phyloP scores from a whole-genome alignment of 805 yeast species.

The Yarrowia yakushimensis region DNA sequence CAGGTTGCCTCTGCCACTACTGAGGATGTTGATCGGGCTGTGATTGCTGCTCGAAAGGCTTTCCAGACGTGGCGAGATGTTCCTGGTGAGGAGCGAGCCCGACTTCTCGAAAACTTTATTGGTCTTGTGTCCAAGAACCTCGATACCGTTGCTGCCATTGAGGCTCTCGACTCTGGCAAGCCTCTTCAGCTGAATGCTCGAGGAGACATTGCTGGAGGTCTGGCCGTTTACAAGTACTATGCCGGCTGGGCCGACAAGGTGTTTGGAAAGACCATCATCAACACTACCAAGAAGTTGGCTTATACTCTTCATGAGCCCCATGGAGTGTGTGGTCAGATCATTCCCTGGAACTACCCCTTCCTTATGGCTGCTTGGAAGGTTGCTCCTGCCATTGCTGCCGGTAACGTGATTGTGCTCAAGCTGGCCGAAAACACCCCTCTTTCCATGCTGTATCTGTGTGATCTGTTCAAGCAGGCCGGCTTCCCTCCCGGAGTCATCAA shows the following conservation, averaged over 20 bases:
- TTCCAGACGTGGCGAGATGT: constrained; percentile 68
- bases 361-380: constrained; percentile 76
- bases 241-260: constrained; percentile 78
- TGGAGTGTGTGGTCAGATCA: constrained; percentile 65
- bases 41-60: constrained; percentile 75
- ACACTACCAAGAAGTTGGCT: constrained; percentile 59
- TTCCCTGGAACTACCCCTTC: constrained; percentile 73
- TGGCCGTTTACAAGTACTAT: constrained; percentile 57
- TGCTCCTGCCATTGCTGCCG: constrained; percentile 81
- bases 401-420: constrained; percentile 69
- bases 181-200: constrained; percentile 42
- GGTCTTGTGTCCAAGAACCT: constrained; percentile 70
- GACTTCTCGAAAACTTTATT: constrained; percentile 65
- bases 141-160: constrained; percentile 75
- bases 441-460: constrained; percentile 59
- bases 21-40: constrained; percentile 77
- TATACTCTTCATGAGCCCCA: constrained; percentile 67
- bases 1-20: constrained; percentile 68
- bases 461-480: constrained; percentile 60
- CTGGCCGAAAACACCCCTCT: constrained; percentile 77
- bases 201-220: constrained; percentile 55
- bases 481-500: constrained; percentile 75
- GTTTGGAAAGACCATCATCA: constrained; percentile 58
- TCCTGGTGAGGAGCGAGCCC: constrained; percentile 66
- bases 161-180: constrained; percentile 90